These are phyloP conservation scores for Gyromitra esculenta DNA, from an alignment of 2,329 filamentous ascomycete genomes.

Conservation along the genomic window DNA sequence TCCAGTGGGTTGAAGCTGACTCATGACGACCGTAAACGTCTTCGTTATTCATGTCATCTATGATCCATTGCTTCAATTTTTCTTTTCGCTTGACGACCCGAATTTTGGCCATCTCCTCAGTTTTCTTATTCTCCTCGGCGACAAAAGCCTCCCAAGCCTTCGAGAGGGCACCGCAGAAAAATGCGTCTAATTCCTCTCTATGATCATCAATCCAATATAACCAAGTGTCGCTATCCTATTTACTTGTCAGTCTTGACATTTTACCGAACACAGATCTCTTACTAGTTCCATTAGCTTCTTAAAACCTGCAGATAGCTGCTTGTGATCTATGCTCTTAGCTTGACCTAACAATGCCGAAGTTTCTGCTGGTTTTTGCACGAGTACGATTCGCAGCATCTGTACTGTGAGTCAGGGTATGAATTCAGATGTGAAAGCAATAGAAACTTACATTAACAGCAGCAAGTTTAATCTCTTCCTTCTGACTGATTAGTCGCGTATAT, in stretches of 20 bases:
- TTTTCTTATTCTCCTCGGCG: conserved; percentile 79
- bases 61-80: conserved; percentile 80
- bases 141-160: conserved; percentile 91
- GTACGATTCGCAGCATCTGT: conserved; percentile 81
- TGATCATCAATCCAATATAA: conserved; percentile 87
- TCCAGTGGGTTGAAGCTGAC: conserved; percentile 86
- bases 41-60: conserved; percentile 73
- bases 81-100: conserved; percentile 81
- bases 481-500: conserved; percentile 85
- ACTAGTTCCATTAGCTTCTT: conserved; percentile 80
- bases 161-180: conserved; percentile 84
- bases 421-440: background rate
- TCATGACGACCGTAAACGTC: conserved; percentile 83
- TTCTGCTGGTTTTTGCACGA: conserved; percentile 91
- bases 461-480: conserved; percentile 72
- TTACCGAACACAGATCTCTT: conserved; percentile 24
- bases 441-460: conserved; percentile 72
- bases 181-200: conserved; percentile 76
- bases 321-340: conserved; percentile 75
- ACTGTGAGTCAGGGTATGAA: conserved; percentile 1
- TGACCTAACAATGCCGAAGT: conserved; percentile 77
- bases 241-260: conserved; percentile 42
- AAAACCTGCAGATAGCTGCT: conserved; percentile 78
- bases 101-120: conserved; percentile 75
- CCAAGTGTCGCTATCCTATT: conserved; percentile 81